Percentiles rank a stretch among this genome's conserved stretches.
Conservation (phyloP, 2,329 filamentous ascomycete genomes). For the Pseudogymnoascus sp. region DNA sequence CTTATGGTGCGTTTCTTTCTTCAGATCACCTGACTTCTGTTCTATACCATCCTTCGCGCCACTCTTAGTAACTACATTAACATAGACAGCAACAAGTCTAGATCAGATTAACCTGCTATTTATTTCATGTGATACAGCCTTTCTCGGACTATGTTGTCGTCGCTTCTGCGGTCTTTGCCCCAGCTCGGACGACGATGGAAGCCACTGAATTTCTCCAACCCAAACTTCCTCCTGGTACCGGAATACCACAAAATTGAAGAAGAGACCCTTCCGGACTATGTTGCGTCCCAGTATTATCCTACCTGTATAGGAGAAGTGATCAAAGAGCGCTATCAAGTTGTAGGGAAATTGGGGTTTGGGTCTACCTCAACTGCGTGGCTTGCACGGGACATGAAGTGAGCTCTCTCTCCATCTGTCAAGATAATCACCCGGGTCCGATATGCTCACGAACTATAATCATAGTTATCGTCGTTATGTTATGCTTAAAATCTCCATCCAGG, state of each 20-base stretch:
- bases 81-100: neutral
- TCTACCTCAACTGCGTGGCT: conserved; percentile 23
- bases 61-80: neutral
- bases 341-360: conserved; percentile 22
- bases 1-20: neutral
- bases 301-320: conserved; percentile 19
- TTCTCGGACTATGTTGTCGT: neutral
- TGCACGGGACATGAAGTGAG: conserved; percentile 20
- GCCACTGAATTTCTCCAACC: conserved; percentile 3
- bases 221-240: neutral
- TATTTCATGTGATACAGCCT: neutral
- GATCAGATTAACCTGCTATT: neutral
- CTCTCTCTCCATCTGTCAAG: conserved; percentile 14
- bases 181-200: neutral
- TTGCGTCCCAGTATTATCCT: conserved; percentile 17
- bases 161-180: neutral
- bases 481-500: conserved; percentile 21
- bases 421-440: conserved; percentile 16
- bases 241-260: conserved; percentile 7
- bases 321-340: conserved; percentile 19
- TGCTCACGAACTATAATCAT: conserved; percentile 12
- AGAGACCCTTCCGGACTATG: neutral
- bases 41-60: neutral
- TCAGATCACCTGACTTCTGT: neutral
- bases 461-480: conserved; percentile 19